Conservation (phyloP, 805 yeast species). For the Wickerhamiella musiphila region DNA sequence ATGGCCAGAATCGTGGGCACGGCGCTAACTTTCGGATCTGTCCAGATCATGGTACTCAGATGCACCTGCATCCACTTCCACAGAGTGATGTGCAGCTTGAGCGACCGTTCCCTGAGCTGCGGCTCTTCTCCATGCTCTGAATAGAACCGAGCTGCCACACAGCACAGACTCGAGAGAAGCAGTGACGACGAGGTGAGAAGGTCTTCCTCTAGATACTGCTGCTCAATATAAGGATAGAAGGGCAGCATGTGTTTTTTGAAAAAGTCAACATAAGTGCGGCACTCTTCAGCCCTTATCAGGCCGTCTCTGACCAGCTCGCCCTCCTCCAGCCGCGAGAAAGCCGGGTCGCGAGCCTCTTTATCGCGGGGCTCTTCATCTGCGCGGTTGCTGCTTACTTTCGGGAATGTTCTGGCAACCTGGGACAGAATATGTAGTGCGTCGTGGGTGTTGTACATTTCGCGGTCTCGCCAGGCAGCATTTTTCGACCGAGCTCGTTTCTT, state of each 20-base stretch:
- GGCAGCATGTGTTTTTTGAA: constrained; percentile 76
- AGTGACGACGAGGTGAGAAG: constrained; percentile 65
- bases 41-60: constrained; percentile 82
- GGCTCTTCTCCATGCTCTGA: constrained; percentile 24
- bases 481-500: background rate
- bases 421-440: constrained; percentile 25
- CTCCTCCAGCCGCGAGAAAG: constrained; percentile 25
- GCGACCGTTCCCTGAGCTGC: background rate
- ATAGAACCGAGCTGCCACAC: constrained; percentile 67
- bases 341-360: background rate
- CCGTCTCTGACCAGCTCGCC: constrained; percentile 57
- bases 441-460: constrained; percentile 21
- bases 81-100: constrained; percentile 56
- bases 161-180: constrained; percentile 59
- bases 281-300: constrained; percentile 22
- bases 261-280: constrained; percentile 16
- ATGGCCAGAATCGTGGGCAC: constrained; percentile 78
- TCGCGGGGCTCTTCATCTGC: background rate
- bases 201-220: constrained; percentile 46
- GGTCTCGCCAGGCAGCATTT: background rate
- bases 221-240: constrained; percentile 74
- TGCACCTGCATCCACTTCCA: constrained; percentile 75
- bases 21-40: constrained; percentile 75
- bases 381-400: constrained; percentile 17
- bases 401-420: constrained; percentile 21